These are phyloP conservation scores for Boletus vinaceobasis DNA, from an alignment of 768 basidiomycete genomes.

Conservation along the genomic window DNA sequence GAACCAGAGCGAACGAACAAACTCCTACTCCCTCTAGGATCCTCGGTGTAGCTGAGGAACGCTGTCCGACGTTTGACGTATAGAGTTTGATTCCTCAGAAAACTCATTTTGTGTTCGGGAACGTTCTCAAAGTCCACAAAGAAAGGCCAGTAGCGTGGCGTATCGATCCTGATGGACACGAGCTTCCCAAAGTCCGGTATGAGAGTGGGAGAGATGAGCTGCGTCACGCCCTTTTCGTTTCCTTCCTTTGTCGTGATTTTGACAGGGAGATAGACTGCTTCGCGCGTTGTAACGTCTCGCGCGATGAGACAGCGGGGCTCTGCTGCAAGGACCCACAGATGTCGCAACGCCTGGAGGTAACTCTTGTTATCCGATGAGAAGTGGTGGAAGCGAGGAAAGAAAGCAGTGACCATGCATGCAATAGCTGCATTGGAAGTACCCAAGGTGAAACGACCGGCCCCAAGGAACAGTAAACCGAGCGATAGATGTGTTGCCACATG, in stretches of 20 bases:
- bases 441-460: slow-evolving; percentile 86
- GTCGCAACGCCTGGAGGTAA: slow-evolving; percentile 89
- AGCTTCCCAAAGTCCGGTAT: slow-evolving; percentile 86
- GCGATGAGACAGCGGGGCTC: slow-evolving; percentile 92
- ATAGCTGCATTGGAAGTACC: slow-evolving; percentile 91
- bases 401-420: slow-evolving; percentile 83
- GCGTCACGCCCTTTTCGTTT: slow-evolving; percentile 58
- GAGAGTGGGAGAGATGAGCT: slow-evolving; percentile 88
- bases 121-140: slow-evolving; percentile 72
- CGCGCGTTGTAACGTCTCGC: slow-evolving; percentile 86
- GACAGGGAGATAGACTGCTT: slow-evolving; percentile 89
- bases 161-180: slow-evolving; percentile 82
- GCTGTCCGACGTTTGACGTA: slow-evolving; percentile 92
- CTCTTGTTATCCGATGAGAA: slow-evolving; percentile 83
- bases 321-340: slow-evolving; percentile 93
- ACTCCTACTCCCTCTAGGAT: slow-evolving; percentile 89
- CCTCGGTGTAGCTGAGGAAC: slow-evolving; percentile 90
- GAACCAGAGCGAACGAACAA: slow-evolving; percentile 86
- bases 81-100: slow-evolving; percentile 77
- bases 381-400: slow-evolving; percentile 86
- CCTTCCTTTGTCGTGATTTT: slow-evolving; percentile 79
- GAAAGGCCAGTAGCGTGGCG: slow-evolving; percentile 94
- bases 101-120: slow-evolving; percentile 60
- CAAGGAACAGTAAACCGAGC: slow-evolving; percentile 88
- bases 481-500: slow-evolving; percentile 91